Conservation (phyloP, 371 early-diverging fungal genomes). For the Haplosporangium sp. region DNA sequence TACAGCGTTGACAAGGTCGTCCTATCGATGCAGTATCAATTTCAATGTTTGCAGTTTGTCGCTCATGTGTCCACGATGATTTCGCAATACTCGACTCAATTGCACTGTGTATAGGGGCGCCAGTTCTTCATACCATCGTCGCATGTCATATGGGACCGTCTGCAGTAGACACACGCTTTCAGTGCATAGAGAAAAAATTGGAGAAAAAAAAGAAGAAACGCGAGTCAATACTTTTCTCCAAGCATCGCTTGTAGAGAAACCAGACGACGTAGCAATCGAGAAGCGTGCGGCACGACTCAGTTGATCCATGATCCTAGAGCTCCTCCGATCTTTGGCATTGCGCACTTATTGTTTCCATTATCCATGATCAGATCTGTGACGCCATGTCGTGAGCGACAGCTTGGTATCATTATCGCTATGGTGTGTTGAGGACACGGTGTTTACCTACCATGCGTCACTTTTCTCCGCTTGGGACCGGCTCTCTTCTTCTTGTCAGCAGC, state of each 20-base stretch:
- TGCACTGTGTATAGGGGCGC: not conserved
- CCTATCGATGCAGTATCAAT: slow-evolving; percentile 50
- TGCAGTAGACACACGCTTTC: slow-evolving; percentile 84
- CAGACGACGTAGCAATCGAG: no score
- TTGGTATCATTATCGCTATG: not conserved
- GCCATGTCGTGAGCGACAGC: not conserved
- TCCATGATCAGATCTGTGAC: not conserved
- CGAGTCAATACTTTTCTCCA: not conserved
- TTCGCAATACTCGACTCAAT: no score
- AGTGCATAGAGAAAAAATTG: not conserved
- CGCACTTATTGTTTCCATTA: no score
- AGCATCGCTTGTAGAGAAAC: no score
- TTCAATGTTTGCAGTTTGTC: not conserved
- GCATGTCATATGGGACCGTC: slow-evolving; percentile 90
- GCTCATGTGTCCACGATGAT: no score
- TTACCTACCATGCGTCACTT: slow-evolving; percentile 76
- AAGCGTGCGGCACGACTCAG: no score
- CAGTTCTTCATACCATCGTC: slow-evolving; percentile 67
- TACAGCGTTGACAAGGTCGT: slow-evolving; percentile 94
- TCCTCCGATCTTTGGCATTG: no score
- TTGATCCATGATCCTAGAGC: no score
- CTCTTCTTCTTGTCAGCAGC: slow-evolving; percentile 70
- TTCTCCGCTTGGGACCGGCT: slow-evolving; percentile 75
- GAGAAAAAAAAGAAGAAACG: not conserved
- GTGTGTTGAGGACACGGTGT: not conserved